These are phyloP conservation scores for Lanzia echinophila DNA, from an alignment of 2,329 filamentous ascomycete genomes.

Conservation along the genomic window DNA sequence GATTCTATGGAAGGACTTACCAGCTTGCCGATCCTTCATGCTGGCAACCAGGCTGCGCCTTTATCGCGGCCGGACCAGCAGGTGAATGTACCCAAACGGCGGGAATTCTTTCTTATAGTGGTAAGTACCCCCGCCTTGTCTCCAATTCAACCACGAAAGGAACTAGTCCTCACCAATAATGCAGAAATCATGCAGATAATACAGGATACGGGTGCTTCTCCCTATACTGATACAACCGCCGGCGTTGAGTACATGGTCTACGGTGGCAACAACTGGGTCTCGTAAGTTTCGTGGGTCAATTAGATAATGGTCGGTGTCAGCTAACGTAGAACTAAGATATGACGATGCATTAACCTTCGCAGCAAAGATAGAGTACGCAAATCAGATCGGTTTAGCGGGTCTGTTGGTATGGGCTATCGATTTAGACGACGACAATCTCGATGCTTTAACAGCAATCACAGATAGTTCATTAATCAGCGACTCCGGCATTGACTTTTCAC, in stretches of 20 bases:
- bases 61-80: constrained; percentile 16
- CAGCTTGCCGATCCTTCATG: constrained; percentile 18
- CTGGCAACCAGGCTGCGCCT: constrained; percentile 20
- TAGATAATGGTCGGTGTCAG: too few relatives aligned
- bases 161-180: too few relatives aligned
- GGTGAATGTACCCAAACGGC: constrained; percentile 4
- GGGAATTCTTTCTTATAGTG: constrained; percentile 24
- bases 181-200: constrained; percentile 31
- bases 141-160: too few relatives aligned
- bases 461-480: too few relatives aligned
- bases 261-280: constrained; percentile 7
- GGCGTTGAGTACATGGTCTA: constrained; percentile 13
- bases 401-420: constrained; percentile 26
- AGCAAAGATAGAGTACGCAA: constrained; percentile 24
- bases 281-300: too few relatives aligned
- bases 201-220: constrained; percentile 13
- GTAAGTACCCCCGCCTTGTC: too few relatives aligned
- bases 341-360: constrained; percentile 28
- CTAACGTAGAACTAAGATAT: too few relatives aligned
- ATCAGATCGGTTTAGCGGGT: constrained; percentile 21
- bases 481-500: too few relatives aligned
- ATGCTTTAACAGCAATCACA: not conserved
- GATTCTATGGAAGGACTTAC: constrained; percentile 36
- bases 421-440: not conserved
- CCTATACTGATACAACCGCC: constrained; percentile 18